Percentiles rank a stretch among this genome's conserved stretches.
These are phyloP conservation scores for Podaxis rugospora DNA, from an alignment of 768 basidiomycete genomes.

Conservation along the genomic window DNA sequence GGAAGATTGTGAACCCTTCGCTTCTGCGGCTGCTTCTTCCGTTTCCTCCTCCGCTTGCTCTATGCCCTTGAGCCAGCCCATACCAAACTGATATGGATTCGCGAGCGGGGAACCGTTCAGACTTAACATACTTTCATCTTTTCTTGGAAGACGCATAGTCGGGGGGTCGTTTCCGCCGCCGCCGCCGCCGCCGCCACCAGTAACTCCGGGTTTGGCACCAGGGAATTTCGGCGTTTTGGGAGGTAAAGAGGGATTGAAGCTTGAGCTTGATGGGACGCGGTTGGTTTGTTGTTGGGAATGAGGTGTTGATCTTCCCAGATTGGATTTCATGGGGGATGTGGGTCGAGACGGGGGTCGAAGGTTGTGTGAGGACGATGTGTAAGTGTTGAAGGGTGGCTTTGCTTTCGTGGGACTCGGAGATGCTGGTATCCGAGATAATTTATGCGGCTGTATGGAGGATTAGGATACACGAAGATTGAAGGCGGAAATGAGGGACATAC, in stretches of 20 bases:
- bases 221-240: conserved; percentile 54
- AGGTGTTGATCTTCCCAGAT: conserved; percentile 25
- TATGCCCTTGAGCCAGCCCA: conserved; percentile 51
- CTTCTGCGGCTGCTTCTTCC: conserved; percentile 26
- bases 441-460: conserved; percentile 24
- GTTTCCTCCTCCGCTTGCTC: conserved; percentile 33
- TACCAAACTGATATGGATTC: conserved; percentile 69
- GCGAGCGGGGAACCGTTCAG: conserved; percentile 80
- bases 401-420: conserved; percentile 44
- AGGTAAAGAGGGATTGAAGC: conserved; percentile 69
- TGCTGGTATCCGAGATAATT: conserved; percentile 28
- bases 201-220: conserved; percentile 15
- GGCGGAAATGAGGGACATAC: conserved; percentile 21
- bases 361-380: conserved; percentile 24
- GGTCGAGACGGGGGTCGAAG: conserved; percentile 35
- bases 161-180: conserved; percentile 23
- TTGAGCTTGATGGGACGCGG: conserved; percentile 55
- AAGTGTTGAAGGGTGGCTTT: conserved; percentile 39
- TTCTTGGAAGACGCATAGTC: conserved; percentile 60
- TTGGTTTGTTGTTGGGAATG: conserved; percentile 18
- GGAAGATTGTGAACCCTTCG: conserved; percentile 13
- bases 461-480: background rate
- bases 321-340: conserved; percentile 48
- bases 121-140: conserved; percentile 76
- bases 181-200: conserved; percentile 6